Evolutionary conservation across 208 protist genomes (phyloP).

Genomic region (Trypanosoma boissoni): DNA sequence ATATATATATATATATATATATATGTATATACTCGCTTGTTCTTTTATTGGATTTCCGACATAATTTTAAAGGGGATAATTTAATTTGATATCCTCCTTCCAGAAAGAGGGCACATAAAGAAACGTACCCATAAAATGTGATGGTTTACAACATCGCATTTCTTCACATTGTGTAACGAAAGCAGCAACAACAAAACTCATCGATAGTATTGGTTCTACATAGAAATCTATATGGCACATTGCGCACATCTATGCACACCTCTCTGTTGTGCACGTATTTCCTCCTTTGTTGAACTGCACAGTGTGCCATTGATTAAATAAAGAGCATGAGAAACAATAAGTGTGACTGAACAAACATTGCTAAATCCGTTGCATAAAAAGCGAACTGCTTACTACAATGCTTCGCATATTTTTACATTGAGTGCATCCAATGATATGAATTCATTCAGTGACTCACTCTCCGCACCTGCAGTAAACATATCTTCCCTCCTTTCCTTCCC

Average conservation of each 20-base stretch:
- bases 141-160: slow-evolving; percentile 44
- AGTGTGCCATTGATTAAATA: slow-evolving; percentile 37
- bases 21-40: too few relatives aligned
- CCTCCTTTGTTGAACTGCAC: slow-evolving; percentile 22
- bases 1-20: too few relatives aligned
- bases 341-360: slow-evolving; percentile 62
- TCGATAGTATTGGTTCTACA: too few relatives aligned
- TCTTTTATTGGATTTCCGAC: slow-evolving; percentile 54
- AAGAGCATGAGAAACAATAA: slow-evolving; percentile 28
- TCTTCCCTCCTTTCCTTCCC: too few relatives aligned
- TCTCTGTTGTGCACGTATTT: slow-evolving; percentile 50
- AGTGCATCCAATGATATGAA: slow-evolving; percentile 49
- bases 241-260: slow-evolving; percentile 35
- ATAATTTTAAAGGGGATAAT: slow-evolving; percentile 54
- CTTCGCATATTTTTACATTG: slow-evolving; percentile 30
- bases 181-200: too few relatives aligned
- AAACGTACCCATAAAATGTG: slow-evolving; percentile 62
- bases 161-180: too few relatives aligned
- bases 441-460: slow-evolving; percentile 10
- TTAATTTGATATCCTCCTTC: slow-evolving; percentile 50
- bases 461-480: too few relatives aligned
- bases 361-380: slow-evolving; percentile 45
- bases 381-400: slow-evolving; percentile 43
- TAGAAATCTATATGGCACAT: too few relatives aligned
- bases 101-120: slow-evolving; percentile 71